Evolutionary conservation across 2,329 filamentous ascomycete species (phyloP).

Genomic region (Hymenoscyphus scutula): DNA sequence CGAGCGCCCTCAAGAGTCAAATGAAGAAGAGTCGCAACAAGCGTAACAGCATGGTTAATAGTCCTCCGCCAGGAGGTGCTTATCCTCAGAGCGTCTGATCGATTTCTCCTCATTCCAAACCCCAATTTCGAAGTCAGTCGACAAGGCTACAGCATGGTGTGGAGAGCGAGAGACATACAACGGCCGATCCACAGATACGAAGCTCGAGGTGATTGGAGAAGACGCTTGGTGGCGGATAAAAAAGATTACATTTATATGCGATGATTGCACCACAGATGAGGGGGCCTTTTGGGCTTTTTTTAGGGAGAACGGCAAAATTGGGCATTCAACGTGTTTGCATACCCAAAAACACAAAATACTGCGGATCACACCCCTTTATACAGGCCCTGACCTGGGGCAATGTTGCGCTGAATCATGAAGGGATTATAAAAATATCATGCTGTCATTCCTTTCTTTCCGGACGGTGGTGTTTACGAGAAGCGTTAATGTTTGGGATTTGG

Average conservation of each 20-base stretch:
- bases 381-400: background rate
- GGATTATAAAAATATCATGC: conserved; percentile 2
- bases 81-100: conserved; percentile 31
- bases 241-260: conserved; percentile 1
- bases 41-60: conserved; percentile 92
- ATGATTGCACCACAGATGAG: background rate
- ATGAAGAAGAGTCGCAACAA: conserved; percentile 98
- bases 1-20: conserved; percentile 92
- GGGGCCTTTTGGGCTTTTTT: background rate
- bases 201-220: background rate
- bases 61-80: conserved; percentile 59
- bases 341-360: background rate
- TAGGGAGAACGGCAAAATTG: background rate
- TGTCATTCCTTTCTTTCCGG: background rate
- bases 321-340: background rate
- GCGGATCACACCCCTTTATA: background rate
- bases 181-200: background rate
- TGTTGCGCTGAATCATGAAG: background rate
- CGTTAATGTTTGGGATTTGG: conserved; percentile 2
- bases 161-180: background rate
- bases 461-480: background rate
- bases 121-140: background rate
- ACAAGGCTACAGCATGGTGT: background rate
- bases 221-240: background rate
- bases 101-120: background rate